A percentile compares a stretch with the other conserved stretches of the same genome.
phyloP scores from a whole-genome alignment of 768 basidiomycete species.

The Boletus huronensis region DNA sequence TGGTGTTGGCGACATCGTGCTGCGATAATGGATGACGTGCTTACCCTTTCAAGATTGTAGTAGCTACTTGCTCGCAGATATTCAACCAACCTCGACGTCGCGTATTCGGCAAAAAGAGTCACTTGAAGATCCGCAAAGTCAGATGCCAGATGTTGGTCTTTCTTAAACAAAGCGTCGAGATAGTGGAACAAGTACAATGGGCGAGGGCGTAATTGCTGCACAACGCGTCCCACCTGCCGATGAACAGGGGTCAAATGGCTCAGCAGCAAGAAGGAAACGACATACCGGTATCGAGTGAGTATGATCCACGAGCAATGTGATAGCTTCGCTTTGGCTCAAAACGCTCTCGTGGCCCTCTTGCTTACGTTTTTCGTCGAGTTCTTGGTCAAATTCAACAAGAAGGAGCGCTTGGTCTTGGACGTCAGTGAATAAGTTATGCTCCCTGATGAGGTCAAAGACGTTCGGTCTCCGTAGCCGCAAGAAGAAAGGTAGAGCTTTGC shows the following conservation, averaged over 20 bases:
- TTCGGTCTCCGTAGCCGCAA: conserved; percentile 81
- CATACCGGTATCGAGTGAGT: conserved; percentile 93
- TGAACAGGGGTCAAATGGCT: not conserved
- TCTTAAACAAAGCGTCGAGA: conserved; percentile 84
- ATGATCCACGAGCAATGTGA: conserved; percentile 86
- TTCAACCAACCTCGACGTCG: conserved; percentile 74
- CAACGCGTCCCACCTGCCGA: conserved; percentile 76
- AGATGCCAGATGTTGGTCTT: conserved; percentile 75
- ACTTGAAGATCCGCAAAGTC: conserved; percentile 88
- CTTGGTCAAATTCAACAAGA: conserved; percentile 92
- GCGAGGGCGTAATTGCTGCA: conserved; percentile 74
- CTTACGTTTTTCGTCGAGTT: conserved; percentile 62
- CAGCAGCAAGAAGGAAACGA: conserved; percentile 1
- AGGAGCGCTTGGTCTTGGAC: conserved; percentile 91
- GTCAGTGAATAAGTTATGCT: conserved; percentile 91
- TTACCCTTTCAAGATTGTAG: conserved; percentile 83
- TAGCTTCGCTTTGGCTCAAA: conserved; percentile 66
- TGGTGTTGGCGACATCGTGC: not conserved
- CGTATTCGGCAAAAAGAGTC: conserved; percentile 88
- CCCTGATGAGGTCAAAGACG: conserved; percentile 92
- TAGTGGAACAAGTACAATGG: conserved; percentile 89
- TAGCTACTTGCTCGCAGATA: conserved; percentile 88
- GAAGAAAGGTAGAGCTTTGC: conserved; percentile 89
- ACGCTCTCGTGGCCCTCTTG: conserved; percentile 38
- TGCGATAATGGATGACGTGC: not conserved